phyloP scores from a whole-genome alignment of 345 rosid genomes.

The Atalantia buxifolia region DNA sequence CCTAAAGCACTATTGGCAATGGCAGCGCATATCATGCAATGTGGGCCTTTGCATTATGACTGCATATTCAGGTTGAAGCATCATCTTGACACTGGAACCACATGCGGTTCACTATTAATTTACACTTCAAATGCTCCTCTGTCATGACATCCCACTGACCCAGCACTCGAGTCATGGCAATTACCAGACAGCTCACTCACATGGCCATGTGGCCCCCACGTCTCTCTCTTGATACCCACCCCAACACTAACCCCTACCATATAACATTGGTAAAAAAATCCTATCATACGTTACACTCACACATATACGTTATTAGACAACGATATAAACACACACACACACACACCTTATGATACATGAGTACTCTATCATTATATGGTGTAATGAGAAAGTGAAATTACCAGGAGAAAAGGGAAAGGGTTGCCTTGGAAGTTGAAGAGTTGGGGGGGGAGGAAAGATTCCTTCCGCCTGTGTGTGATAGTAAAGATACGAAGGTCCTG shows the following conservation, averaged over 20 bases:
- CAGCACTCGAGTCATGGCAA: constrained; percentile 30
- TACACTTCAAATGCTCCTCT: constrained; percentile 31
- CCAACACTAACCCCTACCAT: not conserved
- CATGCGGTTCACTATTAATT: constrained; percentile 34
- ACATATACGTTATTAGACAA: no score
- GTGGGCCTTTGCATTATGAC: constrained; percentile 31
- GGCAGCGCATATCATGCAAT: constrained; percentile 14
- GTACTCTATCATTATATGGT: no score
- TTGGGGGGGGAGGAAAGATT: constrained; percentile 37
- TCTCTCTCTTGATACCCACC: not conserved
- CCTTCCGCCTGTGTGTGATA: constrained; percentile 49
- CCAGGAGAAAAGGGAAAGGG: constrained; percentile 47
- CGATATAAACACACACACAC: no score
- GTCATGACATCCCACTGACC: constrained; percentile 38
- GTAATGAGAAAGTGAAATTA: constrained; percentile 16
- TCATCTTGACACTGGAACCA: constrained; percentile 31
- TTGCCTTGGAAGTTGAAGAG: constrained; percentile 35
- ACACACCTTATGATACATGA: no score
- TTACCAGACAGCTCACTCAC: constrained; percentile 66
- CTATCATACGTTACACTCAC: no score
- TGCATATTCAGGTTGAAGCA: constrained; percentile 31
- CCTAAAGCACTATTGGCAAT: not conserved
- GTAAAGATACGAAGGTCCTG: constrained; percentile 44
- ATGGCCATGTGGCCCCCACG: constrained; percentile 39
- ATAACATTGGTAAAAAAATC: no score